Conservation (phyloP, 305 asterid genomes). For the Coffea humblotiana region DNA sequence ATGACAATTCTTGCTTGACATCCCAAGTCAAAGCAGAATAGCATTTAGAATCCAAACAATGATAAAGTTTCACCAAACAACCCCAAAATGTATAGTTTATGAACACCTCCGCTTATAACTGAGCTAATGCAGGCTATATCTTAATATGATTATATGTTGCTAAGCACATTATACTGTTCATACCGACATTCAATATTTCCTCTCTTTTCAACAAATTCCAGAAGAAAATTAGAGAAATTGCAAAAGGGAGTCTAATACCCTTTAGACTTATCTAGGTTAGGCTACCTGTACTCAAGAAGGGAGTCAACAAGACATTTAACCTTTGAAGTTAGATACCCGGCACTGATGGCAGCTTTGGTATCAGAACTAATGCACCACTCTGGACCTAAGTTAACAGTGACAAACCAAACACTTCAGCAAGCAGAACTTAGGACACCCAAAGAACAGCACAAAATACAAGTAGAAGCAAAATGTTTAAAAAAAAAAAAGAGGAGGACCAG, state of each 20-base stretch:
- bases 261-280: neutral
- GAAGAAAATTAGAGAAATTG: neutral
- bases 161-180: neutral
- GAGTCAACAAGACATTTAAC: slow-evolving; percentile 58
- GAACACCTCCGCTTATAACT: neutral
- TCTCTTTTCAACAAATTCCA: neutral
- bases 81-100: neutral
- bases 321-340: slow-evolving; percentile 63
- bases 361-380: slow-evolving; percentile 34
- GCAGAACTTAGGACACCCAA: neutral
- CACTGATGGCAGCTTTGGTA: slow-evolving; percentile 32
- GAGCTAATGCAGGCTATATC: neutral
- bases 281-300: slow-evolving; percentile 80
- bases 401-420: neutral
- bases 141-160: neutral
- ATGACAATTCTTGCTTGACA: neutral
- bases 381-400: slow-evolving; percentile 34
- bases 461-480: neutral
- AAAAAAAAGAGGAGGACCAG: slow-evolving; percentile 34
- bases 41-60: neutral
- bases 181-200: neutral
- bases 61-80: neutral
- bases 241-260: neutral
- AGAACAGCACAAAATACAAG: slow-evolving; percentile 1
- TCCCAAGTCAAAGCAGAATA: neutral